Percentiles rank a stretch among this genome's conserved stretches.
Conservation (phyloP, 1,284 basidiomycete genomes). For the Trichosporon sp. region DNA sequence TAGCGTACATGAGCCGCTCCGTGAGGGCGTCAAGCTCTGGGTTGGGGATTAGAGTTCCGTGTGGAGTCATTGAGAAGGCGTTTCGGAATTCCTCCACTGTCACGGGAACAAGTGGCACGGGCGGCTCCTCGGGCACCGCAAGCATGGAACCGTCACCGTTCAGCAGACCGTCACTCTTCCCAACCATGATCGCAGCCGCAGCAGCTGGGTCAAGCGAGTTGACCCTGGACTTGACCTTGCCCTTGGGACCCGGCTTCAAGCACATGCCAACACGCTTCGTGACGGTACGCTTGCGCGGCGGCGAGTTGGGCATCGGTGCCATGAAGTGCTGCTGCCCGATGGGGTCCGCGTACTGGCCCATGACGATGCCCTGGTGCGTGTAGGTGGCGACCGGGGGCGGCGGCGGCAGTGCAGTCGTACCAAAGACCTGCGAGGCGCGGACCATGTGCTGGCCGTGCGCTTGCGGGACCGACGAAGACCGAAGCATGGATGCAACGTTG, state of each 20-base stretch:
- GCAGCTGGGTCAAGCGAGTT: neutral
- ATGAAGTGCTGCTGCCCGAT: conserved; percentile 19
- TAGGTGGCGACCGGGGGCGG: conserved; percentile 27
- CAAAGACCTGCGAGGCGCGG: conserved; percentile 22
- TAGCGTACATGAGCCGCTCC: conserved; percentile 34
- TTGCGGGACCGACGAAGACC: conserved; percentile 32
- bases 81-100: conserved; percentile 31
- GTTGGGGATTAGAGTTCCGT: conserved; percentile 29
- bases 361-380: conserved; percentile 17
- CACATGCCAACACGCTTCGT: conserved; percentile 37
- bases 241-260: conserved; percentile 39
- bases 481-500: conserved; percentile 31
- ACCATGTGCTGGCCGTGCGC: conserved; percentile 21
- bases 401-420: conserved; percentile 19
- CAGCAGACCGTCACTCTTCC: neutral
- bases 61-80: conserved; percentile 24
- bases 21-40: conserved; percentile 28
- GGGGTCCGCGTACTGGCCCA: conserved; percentile 19
- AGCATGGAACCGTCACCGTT: conserved; percentile 1
- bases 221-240: conserved; percentile 29
- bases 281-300: conserved; percentile 29
- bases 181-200: conserved; percentile 4
- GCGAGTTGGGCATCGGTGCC: conserved; percentile 11
- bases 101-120: conserved; percentile 24
- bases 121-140: neutral